Percentiles rank a stretch among this genome's conserved stretches.
Conservation (phyloP, 352 stramenopile genomes). For the Pilasporangium apinafurcum region DNA sequence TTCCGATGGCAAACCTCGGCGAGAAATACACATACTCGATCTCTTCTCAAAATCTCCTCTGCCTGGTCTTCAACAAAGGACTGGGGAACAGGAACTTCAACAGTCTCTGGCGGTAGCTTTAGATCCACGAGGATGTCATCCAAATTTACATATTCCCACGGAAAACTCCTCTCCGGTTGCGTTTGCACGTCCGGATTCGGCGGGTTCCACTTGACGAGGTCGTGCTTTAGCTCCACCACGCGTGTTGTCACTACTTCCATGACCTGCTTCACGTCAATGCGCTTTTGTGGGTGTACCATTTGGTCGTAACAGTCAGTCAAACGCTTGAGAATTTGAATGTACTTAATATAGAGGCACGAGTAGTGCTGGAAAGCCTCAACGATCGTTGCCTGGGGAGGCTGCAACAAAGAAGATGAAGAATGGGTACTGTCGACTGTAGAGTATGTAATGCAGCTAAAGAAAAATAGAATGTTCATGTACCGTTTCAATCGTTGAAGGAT, state of each 20-base stretch:
- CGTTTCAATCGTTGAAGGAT: conserved; percentile 22
- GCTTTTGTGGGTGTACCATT: conserved; percentile 94
- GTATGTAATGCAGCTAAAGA: conserved; percentile 11
- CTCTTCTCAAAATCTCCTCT: conserved; percentile 49
- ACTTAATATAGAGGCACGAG: conserved; percentile 94
- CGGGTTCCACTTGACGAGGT: conserved; percentile 93
- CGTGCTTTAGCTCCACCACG: conserved; percentile 87
- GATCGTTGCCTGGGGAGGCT: conserved; percentile 72
- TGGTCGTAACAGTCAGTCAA: conserved; percentile 90
- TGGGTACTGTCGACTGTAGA: conserved; percentile 73
- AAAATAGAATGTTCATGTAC: conserved; percentile 7
- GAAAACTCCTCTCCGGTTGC: conserved; percentile 79
- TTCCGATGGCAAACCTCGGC: background rate
- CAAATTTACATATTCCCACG: conserved; percentile 94
- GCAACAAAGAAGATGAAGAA: background rate
- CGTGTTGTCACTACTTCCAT: conserved; percentile 89
- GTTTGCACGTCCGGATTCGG: conserved; percentile 85
- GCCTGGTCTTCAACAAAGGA: conserved; percentile 87
- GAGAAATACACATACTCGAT: conserved; percentile 25
- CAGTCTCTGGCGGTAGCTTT: conserved; percentile 87
- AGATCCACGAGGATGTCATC: conserved; percentile 91
- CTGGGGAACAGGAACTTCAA: conserved; percentile 87
- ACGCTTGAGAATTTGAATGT: conserved; percentile 88
- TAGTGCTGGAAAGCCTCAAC: conserved; percentile 92
- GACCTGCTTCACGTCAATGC: conserved; percentile 89